Percentiles rank a stretch among this genome's conserved stretches.
phyloP scores from a whole-genome alignment of 148 eudicot species.

The Camellia lanceoleosa region DNA sequence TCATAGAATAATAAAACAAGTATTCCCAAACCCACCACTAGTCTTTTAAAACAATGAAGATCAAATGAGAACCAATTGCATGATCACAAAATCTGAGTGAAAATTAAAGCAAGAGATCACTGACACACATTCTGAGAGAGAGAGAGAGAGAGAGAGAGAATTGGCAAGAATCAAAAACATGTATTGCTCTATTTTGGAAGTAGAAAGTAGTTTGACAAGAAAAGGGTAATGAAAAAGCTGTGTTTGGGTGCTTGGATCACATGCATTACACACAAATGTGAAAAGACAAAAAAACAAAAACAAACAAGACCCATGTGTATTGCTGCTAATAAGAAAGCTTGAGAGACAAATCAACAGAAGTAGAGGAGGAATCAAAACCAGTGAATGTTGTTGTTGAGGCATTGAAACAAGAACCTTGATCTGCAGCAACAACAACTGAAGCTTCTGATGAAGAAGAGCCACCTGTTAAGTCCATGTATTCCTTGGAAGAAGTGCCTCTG shows the following conservation, averaged over 20 bases:
- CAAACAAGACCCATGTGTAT: slow-evolving; percentile 3
- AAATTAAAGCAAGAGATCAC: slow-evolving; percentile 28
- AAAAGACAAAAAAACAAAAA: slow-evolving; percentile 22
- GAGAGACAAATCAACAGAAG: slow-evolving; percentile 61
- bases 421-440: slow-evolving; percentile 16
- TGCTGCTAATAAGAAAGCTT: slow-evolving; percentile 44
- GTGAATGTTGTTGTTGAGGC: slow-evolving; percentile 1
- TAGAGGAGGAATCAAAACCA: slow-evolving; percentile 19
- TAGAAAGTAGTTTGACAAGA: slow-evolving; percentile 17
- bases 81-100: slow-evolving; percentile 20
- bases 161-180: slow-evolving; percentile 15
- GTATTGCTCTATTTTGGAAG: slow-evolving; percentile 24
- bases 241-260: slow-evolving; percentile 18
- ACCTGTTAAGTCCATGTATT: slow-evolving; percentile 16
- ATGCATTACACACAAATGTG: slow-evolving; percentile 31
- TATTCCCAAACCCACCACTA: too few species aligned
- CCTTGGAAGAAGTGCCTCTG: slow-evolving; percentile 17
- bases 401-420: slow-evolving; percentile 26
- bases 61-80: too few species aligned
- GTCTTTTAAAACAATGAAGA: too few species aligned
- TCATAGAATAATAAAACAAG: too few species aligned
- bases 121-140: slow-evolving; percentile 15
- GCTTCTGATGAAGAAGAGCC: slow-evolving; percentile 22
- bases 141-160: slow-evolving; percentile 13
- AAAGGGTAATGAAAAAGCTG: slow-evolving; percentile 28